Evolutionary conservation across 768 basidiomycete genomes (phyloP), one percentile per base, ranked within the genome.

Genomic region (Lentinula boryana): DNA sequence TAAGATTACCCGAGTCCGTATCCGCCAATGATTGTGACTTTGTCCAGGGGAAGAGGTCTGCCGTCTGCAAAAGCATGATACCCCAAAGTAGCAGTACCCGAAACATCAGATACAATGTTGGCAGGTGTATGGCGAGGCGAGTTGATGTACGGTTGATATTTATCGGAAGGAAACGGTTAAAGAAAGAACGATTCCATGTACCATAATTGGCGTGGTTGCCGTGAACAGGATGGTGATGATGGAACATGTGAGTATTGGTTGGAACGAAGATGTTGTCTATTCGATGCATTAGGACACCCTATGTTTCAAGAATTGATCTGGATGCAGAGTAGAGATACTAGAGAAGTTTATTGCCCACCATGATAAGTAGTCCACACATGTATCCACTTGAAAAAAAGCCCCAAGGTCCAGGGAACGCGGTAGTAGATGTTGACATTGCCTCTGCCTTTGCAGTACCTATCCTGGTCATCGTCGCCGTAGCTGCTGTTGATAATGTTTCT

Each of bases 191-290:
- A 56, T 58, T 64, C 27, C 63, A 58, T 31, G 71, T 68, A 62
- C 69, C 58, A 41, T 70, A 56, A 32, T 53, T 63, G 50, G 62
- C 65, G 32, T 59, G 33, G 61, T 18, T 62, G 54, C 18, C 62
- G 65, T 50, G 58, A 56, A 10, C 59, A 60, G 63, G 70, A 50
- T 67, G 71, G 57, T 62, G 64, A 55, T 66, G 67, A 41, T 71
- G 71, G 41, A 51, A 51, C 13, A 68, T 70, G 61, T 57, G n/a
- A 36, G 71, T 71, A 2, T 82, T 81, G 38, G 86, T 81, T 12
- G 90, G 90, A 0, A 89, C 83, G 49, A 91, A 84, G 46, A 89
- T 82, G 68, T 91, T 85, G 65, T 91, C 90, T 61, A 92, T 87
- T 32, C 90, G 81, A 65, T 91, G 87, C 61, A 91, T 71, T 32